Evolutionary conservation across 345 rosid species (phyloP).

Genomic region (Psidium friedrichsthalianum): DNA sequence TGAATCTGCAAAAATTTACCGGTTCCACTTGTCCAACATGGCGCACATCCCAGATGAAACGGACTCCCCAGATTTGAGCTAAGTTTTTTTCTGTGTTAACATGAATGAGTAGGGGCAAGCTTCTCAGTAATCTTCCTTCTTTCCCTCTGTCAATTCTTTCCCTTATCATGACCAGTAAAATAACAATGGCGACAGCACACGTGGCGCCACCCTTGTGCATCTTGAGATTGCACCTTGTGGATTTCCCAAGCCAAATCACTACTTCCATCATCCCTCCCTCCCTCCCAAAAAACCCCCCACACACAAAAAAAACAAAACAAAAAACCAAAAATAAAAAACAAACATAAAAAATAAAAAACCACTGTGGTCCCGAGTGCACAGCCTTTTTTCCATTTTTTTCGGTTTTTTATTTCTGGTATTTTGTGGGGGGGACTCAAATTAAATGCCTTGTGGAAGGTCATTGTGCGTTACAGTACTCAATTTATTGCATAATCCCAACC

Average conservation of each 20-base stretch:
- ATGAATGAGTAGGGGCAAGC: neutral
- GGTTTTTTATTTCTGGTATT: neutral
- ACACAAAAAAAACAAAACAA: no score
- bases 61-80: neutral
- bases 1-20: neutral
- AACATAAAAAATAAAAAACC: neutral
- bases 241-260: conserved; percentile 7
- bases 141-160: conserved; percentile 3
- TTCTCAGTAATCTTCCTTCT: neutral
- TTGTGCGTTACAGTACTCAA: neutral
- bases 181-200: neutral
- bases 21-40: neutral
- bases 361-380: neutral
- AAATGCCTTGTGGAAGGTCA: neutral
- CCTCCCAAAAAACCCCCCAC: neutral
- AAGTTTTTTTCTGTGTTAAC: neutral
- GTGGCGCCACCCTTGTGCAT: conserved; percentile 3
- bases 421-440: neutral
- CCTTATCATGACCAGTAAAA: conserved; percentile 3
- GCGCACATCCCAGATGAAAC: neutral
- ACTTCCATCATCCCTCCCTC: no score
- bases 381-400: neutral
- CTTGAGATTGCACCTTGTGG: conserved; percentile 10
- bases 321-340: no score
- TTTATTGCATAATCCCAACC: neutral